phyloP scores from a whole-genome alignment of 148 eudicot species.

The Silene latifolia region DNA sequence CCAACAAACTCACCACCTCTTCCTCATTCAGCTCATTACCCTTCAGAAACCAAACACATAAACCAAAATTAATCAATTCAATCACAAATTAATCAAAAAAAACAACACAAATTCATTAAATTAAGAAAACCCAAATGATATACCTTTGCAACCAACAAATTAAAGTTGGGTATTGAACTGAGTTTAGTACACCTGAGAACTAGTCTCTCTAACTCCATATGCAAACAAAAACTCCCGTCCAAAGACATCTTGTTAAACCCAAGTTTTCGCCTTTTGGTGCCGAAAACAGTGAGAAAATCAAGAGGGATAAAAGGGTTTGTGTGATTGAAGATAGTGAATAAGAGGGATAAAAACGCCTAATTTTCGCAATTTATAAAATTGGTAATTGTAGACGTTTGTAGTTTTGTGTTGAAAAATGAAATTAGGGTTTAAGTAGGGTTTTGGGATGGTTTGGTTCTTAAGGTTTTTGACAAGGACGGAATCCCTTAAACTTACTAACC shows the following conservation, averaged over 20 bases:
- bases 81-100: background rate
- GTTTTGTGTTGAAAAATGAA: no score
- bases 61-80: conserved; percentile 12
- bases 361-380: no score
- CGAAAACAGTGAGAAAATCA: background rate
- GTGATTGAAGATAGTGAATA: no score
- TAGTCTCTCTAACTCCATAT: conserved; percentile 53
- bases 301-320: no score
- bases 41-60: conserved; percentile 33
- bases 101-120: background rate
- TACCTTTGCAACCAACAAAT: conserved; percentile 46
- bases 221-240: conserved; percentile 45
- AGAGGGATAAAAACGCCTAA: no score
- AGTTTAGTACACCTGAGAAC: conserved; percentile 62
- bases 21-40: conserved; percentile 50
- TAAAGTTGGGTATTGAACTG: conserved; percentile 22
- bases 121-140: background rate
- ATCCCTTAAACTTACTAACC: no score
- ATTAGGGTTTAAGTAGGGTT: no score
- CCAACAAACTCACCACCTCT: conserved; percentile 58
- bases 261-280: background rate
- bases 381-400: no score
- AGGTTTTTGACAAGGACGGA: no score
- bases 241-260: conserved; percentile 21
- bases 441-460: no score